Evolutionary conservation across 345 rosid species (phyloP).

Genomic region (Durio zibethinus): DNA sequence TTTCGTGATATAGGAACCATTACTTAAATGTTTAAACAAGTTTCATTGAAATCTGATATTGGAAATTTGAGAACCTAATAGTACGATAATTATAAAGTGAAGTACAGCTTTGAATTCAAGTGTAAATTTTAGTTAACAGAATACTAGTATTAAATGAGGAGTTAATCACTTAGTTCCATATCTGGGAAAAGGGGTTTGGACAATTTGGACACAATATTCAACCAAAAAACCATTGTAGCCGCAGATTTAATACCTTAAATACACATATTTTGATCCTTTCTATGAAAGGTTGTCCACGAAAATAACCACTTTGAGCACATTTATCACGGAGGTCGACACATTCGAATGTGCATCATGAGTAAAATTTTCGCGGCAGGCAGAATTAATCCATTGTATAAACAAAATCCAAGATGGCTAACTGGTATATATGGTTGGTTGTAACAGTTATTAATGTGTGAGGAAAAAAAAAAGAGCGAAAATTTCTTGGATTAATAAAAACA

Average conservation of each 20-base stretch:
- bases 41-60: not conserved
- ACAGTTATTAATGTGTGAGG: not conserved
- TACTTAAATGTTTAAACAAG: not conserved
- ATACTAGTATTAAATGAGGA: not conserved
- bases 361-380: not conserved
- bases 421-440: not conserved
- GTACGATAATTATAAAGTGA: not conserved
- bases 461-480: not conserved
- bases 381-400: slow-evolving; percentile 6
- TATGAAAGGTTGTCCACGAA: not conserved
- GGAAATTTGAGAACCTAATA: not conserved
- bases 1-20: not conserved
- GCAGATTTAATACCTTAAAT: not conserved
- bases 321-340: not conserved
- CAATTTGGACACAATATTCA: not conserved
- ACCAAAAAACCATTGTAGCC: not conserved
- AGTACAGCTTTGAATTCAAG: not conserved
- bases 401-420: not conserved
- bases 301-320: slow-evolving; percentile 5
- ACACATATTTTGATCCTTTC: not conserved
- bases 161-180: not conserved
- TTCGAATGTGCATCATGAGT: not conserved
- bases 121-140: not conserved
- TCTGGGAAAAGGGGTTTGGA: not conserved
- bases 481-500: slow-evolving; percentile 17